phyloP scores from a whole-genome alignment of 2,329 filamentous ascomycete genomes.

The Ophioceras dolichostomum region DNA sequence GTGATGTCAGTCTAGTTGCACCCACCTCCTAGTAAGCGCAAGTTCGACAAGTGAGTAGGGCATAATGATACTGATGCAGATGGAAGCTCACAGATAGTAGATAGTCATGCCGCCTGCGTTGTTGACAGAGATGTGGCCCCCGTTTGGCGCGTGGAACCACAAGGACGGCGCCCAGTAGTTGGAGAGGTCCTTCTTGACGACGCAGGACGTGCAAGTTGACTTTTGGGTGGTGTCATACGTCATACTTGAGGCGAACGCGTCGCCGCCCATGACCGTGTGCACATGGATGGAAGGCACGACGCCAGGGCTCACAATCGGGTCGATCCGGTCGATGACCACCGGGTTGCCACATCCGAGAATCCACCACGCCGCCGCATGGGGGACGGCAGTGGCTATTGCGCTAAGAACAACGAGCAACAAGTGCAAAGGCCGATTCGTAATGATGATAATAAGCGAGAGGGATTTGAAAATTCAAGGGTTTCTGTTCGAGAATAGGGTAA shows the following conservation, averaged over 20 bases:
- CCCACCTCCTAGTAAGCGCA: too few species aligned
- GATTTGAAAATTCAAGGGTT: too few species aligned
- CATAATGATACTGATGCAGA: too few species aligned
- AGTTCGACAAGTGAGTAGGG: too few species aligned
- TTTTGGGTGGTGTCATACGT: slow-evolving; percentile 9
- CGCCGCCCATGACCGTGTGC: slow-evolving; percentile 6
- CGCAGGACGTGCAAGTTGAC: slow-evolving; percentile 25
- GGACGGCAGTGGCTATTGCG: too few species aligned
- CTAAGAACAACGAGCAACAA: too few species aligned
- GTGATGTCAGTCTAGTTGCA: too few species aligned
- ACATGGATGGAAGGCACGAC: slow-evolving; percentile 1
- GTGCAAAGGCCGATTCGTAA: too few species aligned
- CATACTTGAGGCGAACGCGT: slow-evolving; percentile 15
- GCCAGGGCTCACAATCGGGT: slow-evolving; percentile 3
- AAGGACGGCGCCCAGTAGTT: slow-evolving; percentile 18
- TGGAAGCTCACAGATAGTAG: too few species aligned
- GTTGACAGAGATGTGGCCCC: slow-evolving; percentile 1
- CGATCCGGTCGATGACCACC: slow-evolving; percentile 4
- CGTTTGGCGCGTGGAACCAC: slow-evolving; percentile 1
- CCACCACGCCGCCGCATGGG: neutral
- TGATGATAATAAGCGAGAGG: too few species aligned
- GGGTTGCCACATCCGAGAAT: slow-evolving; percentile 3
- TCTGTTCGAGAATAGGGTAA: too few species aligned
- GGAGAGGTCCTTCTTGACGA: slow-evolving; percentile 22
- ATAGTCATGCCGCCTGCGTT: slow-evolving; percentile 2